Base-by-base conservation (phyloP, 2,329 filamentous ascomycete genomes). In the Fusarium brevicatenulatum region DNA sequence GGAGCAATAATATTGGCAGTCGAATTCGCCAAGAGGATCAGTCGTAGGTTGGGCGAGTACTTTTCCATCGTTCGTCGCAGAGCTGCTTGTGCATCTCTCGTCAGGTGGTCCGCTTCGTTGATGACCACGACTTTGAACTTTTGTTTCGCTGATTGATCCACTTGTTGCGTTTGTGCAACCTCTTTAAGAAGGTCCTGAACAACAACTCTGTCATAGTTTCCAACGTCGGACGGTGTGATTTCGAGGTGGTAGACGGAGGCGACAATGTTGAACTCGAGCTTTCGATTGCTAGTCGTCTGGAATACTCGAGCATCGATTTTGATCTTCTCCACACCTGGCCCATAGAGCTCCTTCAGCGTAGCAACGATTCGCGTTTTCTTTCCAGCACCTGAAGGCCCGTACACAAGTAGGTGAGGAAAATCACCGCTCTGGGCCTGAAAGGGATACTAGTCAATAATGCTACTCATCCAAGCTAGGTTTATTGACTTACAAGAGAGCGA, bases 1-100 rank as follows among this genome's bases (percentile, higher is more conserved):
- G 96, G 96, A n/a, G 96, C 95, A 82, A 99, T 99, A 78, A 99
- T 99, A 80, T 98, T 98, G 72, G 95, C 95, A 28, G 96, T 99
- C 75, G 93, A 97, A 81, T 98, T 98, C 54, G 96, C 96, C 68
- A 99, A 85, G 68, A 99, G 85, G 54, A 99, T 98, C 76, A 99
- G 83, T 28, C 96, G 89, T 79, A 99, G 79, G 81, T 99, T 99
- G 19, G 95, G 95, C 78, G 93, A 97, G 86, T 99, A 99, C 83
- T 99, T 99, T 85, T 99, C 96, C 96, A 99, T 99, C 0, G 96
- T 99, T 71, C 96, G 88, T 81, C 96, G 90, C 79, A 99, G 85
- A 37, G 97, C 97, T 0, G 97, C 96, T 84, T 99, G 96, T 7
- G 96, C 96, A 86, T 99, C 96, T 72, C 96, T 88, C 7, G 92